Evolutionary conservation across 176 grass and related monocot genomes (phyloP).

Genomic region (Musa schizocarpa): DNA sequence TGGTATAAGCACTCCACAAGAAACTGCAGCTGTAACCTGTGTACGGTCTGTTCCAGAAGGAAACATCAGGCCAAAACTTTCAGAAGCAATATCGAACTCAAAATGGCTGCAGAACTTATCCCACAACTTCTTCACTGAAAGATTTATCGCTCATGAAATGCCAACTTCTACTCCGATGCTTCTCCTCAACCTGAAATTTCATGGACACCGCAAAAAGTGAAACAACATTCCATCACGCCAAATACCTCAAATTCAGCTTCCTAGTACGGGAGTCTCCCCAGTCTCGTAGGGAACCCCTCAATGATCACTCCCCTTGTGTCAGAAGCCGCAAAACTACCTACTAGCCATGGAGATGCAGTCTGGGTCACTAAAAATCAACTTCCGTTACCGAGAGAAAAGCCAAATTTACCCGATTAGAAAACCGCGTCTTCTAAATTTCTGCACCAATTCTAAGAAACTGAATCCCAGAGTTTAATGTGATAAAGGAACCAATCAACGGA

Average conservation of each 20-base stretch:
- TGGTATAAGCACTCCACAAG: slow-evolving; percentile 35
- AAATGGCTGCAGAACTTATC: neutral
- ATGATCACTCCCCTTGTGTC: slow-evolving; percentile 41
- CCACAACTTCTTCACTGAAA: neutral
- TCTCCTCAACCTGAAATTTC: neutral
- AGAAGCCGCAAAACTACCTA: neutral
- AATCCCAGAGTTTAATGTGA: neutral
- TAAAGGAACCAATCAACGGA: neutral
- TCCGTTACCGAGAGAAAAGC: neutral
- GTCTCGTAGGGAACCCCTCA: slow-evolving; percentile 31
- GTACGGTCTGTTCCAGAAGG: slow-evolving; percentile 57
- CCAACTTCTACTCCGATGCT: neutral
- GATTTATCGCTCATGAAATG: neutral
- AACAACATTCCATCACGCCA: neutral
- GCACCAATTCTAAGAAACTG: neutral
- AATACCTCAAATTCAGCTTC: neutral
- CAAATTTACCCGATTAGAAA: neutral
- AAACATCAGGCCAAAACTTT: slow-evolving; percentile 41
- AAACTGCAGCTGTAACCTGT: slow-evolving; percentile 33
- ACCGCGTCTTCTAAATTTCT: neutral
- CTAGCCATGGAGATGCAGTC: neutral
- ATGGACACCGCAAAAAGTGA: neutral
- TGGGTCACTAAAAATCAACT: neutral
- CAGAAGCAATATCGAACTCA: neutral
- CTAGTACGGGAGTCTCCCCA: too few relatives aligned